A percentile compares a stretch with the other conserved stretches of the same genome.
Conservation (phyloP, 169 alveolate species). For the Perkinsus olseni region DNA sequence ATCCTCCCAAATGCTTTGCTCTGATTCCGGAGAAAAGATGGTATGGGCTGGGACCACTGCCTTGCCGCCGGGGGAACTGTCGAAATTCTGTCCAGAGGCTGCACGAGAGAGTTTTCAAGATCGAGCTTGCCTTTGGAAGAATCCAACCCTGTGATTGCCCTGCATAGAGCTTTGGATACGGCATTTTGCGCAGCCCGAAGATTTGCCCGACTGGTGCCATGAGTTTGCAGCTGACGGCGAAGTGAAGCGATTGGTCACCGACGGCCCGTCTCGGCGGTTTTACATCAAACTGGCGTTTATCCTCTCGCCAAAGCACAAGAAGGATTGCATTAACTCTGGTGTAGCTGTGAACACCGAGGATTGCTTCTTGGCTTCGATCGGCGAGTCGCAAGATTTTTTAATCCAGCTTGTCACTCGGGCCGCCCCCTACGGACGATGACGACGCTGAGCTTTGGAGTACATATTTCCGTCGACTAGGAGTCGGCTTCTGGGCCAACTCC, state of each 20-base stretch:
- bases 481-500: background rate
- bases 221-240: background rate
- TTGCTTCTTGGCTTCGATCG: background rate
- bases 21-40: background rate
- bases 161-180: background rate
- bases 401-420: background rate
- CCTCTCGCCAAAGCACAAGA: background rate
- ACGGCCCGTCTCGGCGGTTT: background rate
- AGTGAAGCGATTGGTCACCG: background rate
- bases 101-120: background rate
- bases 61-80: background rate
- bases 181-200: background rate
- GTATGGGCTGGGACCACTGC: background rate
- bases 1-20: background rate
- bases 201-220: background rate
- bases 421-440: background rate
- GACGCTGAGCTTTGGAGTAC: background rate
- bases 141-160: background rate
- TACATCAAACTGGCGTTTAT: background rate
- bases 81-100: background rate
- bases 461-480: background rate
- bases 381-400: background rate
- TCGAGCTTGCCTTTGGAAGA: background rate
- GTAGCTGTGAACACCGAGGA: background rate
- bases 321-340: background rate